These are phyloP conservation scores for Phytopythium vexans DNA, from an alignment of 352 stramenopile species.

Conservation along the genomic window DNA sequence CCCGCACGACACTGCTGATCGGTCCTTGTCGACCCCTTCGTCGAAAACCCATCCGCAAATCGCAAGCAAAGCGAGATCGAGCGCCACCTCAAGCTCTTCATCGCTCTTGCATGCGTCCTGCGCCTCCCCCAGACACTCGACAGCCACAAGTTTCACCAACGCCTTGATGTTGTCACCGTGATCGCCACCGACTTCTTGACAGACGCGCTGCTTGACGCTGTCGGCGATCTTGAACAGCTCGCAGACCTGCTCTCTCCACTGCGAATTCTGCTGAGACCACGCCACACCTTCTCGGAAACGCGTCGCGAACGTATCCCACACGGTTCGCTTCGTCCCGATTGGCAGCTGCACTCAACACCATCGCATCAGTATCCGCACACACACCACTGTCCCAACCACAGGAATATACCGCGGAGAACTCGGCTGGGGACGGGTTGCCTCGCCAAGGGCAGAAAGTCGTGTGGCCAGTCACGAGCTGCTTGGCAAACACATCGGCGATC, in stretches of 20 bases:
- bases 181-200: no score
- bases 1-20: conserved; percentile 23
- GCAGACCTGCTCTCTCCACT: conserved; percentile 14
- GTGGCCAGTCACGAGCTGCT: conserved; percentile 36
- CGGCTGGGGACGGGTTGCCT: conserved; percentile 47
- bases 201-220: background rate
- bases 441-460: conserved; percentile 52
- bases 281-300: conserved; percentile 11
- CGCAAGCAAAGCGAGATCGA: conserved; percentile 30
- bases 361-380: conserved; percentile 2
- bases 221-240: conserved; percentile 10
- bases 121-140: no score
- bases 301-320: conserved; percentile 23
- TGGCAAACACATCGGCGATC: conserved; percentile 37
- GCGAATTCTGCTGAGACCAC: conserved; percentile 9
- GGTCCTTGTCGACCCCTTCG: conserved; percentile 2
- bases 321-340: conserved; percentile 24
- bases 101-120: no score
- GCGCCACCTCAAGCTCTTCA: conserved; percentile 6
- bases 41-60: conserved; percentile 41
- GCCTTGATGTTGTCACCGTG: no score
- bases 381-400: background rate
- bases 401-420: conserved; percentile 41
- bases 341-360: conserved; percentile 22
- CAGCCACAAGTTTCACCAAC: no score